A percentile compares a stretch with the other conserved stretches of the same genome.
Conservation (phyloP, 345 rosid genomes). For the Citrus sinensis region DNA sequence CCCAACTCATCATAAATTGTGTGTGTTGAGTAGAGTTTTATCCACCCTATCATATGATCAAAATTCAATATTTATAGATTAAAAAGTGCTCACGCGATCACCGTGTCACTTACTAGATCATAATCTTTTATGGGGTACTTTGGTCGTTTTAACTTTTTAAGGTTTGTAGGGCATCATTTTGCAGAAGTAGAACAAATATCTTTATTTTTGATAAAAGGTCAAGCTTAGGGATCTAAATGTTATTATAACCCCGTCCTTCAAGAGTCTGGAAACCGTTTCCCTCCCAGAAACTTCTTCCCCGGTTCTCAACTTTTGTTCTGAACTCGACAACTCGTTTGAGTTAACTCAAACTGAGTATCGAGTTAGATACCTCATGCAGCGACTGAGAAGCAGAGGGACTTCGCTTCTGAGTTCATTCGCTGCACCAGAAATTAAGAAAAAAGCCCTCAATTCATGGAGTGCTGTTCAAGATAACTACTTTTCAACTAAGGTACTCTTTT, state of each 20-base stretch:
- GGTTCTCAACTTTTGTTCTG: background rate
- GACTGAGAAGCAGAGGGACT: conserved; percentile 55
- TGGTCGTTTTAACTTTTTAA: too few species aligned
- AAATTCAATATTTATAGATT: too few species aligned
- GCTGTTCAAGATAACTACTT: conserved; percentile 78
- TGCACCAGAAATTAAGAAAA: conserved; percentile 59
- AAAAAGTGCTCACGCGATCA: accelerated
- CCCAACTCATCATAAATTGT: too few species aligned
- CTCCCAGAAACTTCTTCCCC: background rate
- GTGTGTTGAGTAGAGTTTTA: too few species aligned
- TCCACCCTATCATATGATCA: too few species aligned
- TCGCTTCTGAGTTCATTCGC: conserved; percentile 40
- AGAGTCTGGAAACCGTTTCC: background rate
- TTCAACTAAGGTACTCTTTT: conserved; percentile 60
- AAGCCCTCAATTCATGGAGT: conserved; percentile 64
- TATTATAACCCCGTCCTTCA: background rate
- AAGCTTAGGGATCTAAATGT: background rate
- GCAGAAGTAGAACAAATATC: too few species aligned
- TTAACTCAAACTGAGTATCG: background rate
- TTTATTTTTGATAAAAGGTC: background rate
- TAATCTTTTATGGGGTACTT: too few species aligned
- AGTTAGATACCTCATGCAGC: conserved; percentile 46
- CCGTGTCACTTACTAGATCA: too few species aligned
- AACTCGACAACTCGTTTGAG: background rate
- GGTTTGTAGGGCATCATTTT: background rate